Conservation (phyloP, 192 early-diverging fungal species). For the Podila horticola region DNA sequence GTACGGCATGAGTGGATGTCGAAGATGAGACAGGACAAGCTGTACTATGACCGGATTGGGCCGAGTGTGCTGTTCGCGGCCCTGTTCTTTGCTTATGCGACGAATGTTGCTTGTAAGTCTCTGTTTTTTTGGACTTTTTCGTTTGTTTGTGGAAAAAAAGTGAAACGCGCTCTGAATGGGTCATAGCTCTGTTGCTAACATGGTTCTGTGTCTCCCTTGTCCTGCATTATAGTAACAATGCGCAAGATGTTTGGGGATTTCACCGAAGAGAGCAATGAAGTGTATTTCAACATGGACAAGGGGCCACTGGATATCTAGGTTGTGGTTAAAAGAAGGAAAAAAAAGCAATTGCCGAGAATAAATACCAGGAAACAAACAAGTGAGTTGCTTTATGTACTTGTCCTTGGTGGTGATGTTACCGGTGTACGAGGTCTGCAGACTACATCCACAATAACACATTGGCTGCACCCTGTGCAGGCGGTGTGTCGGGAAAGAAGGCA, state of each 20-base stretch:
- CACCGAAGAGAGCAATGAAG: neutral
- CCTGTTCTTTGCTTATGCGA: conserved; percentile 33
- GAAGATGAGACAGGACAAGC: conserved; percentile 19
- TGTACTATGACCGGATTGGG: conserved; percentile 28
- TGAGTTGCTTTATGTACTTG: no score
- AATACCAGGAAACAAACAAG: no score
- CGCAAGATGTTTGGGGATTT: neutral
- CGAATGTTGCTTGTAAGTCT: conserved; percentile 38
- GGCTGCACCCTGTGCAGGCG: no score
- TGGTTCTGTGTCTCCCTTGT: neutral
- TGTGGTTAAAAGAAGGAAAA: no score
- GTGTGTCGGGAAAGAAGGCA: no score
- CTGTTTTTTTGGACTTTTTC: conserved; percentile 1
- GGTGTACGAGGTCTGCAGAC: no score
- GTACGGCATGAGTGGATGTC: conserved; percentile 36
- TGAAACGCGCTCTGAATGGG: no score
- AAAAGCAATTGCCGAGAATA: no score
- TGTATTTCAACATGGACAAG: conserved; percentile 1
- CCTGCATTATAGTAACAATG: neutral
- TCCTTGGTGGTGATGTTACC: no score
- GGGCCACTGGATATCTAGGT: neutral
- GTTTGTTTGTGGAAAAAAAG: conserved; percentile 5
- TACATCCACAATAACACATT: no score
- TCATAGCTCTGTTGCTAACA: neutral
- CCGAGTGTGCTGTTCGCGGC: conserved; percentile 27